phyloP scores from a whole-genome alignment of 768 basidiomycete genomes.

The Pleurotus giganteus region DNA sequence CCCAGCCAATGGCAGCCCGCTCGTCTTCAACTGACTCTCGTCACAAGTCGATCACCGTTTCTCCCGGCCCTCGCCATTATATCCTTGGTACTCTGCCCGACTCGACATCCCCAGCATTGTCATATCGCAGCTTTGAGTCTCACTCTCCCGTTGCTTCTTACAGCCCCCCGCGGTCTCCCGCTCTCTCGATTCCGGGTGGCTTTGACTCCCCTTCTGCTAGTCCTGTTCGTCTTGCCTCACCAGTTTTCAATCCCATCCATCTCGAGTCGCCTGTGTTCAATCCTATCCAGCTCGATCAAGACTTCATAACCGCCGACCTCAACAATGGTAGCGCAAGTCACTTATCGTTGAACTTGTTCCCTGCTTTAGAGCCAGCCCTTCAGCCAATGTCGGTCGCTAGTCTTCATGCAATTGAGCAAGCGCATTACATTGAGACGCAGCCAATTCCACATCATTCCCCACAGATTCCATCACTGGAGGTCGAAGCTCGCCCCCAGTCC shows the following conservation, averaged over 20 bases:
- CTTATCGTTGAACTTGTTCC: not conserved
- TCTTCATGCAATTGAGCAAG: not conserved
- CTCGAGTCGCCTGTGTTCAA: not conserved
- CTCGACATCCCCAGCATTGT: not conserved
- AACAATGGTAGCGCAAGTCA: not conserved
- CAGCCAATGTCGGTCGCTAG: not conserved
- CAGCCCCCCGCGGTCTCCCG: slow-evolving; percentile 4
- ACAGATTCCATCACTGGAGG: not conserved
- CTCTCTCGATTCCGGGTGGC: slow-evolving; percentile 9
- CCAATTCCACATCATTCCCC: not conserved
- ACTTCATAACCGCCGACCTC: not conserved
- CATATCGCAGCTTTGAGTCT: not conserved
- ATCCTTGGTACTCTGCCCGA: too few relatives aligned
- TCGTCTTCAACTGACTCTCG: slow-evolving; percentile 9
- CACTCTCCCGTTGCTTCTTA: not conserved
- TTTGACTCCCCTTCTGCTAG: slow-evolving; percentile 7
- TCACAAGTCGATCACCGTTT: too few relatives aligned
- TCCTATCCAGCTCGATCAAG: not conserved
- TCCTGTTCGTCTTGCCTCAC: not conserved
- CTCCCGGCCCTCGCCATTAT: too few relatives aligned
- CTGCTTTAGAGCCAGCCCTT: not conserved
- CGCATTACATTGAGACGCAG: not conserved
- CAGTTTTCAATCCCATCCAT: not conserved
- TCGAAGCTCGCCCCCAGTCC: not conserved
- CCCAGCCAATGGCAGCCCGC: too few relatives aligned